Conservation (phyloP, 2,329 filamentous ascomycete genomes). For the Metarhizium rileyi region DNA sequence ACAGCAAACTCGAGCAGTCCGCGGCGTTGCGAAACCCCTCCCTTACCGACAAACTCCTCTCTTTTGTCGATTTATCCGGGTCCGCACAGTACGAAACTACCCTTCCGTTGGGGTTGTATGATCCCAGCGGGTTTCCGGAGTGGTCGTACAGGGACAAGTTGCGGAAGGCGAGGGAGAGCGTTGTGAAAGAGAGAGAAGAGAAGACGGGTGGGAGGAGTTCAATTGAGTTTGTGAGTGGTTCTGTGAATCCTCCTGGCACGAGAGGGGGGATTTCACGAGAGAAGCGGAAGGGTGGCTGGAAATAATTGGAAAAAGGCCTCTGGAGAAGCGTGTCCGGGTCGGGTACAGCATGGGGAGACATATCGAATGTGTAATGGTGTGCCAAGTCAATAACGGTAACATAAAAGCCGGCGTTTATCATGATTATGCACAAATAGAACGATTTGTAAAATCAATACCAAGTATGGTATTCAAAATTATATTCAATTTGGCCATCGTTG, state of each 20-base stretch:
- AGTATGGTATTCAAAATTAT: slow-evolving; percentile 9
- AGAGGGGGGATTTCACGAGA: slow-evolving; percentile 17
- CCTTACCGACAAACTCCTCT: slow-evolving; percentile 61
- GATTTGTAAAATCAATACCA: not conserved
- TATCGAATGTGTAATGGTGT: not conserved
- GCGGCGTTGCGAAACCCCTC: slow-evolving; percentile 61
- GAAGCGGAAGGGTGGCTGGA: slow-evolving; percentile 26
- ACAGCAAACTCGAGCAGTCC: slow-evolving; percentile 59
- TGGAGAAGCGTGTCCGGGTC: too few relatives aligned
- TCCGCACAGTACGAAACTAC: slow-evolving; percentile 58
- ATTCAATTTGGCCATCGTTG: slow-evolving; percentile 7
- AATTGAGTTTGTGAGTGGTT: slow-evolving; percentile 38
- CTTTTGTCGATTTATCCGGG: slow-evolving; percentile 45
- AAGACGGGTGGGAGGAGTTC: slow-evolving; percentile 26
- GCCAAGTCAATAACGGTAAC: not conserved
- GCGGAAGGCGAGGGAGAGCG: slow-evolving; percentile 36
- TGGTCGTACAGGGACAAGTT: slow-evolving; percentile 43
- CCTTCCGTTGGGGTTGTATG: slow-evolving; percentile 44
- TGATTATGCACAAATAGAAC: not conserved
- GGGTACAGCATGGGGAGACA: not conserved
- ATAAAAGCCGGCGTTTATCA: not conserved
- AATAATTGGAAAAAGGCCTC: slow-evolving; percentile 10
- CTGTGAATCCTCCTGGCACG: not conserved
- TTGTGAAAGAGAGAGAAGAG: slow-evolving; percentile 33
- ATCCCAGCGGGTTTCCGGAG: slow-evolving; percentile 45